Percentiles rank a stretch among this genome's conserved stretches.
phyloP scores from a whole-genome alignment of 2,329 filamentous ascomycete genomes.

The Aspergillus quadrilineatus region DNA sequence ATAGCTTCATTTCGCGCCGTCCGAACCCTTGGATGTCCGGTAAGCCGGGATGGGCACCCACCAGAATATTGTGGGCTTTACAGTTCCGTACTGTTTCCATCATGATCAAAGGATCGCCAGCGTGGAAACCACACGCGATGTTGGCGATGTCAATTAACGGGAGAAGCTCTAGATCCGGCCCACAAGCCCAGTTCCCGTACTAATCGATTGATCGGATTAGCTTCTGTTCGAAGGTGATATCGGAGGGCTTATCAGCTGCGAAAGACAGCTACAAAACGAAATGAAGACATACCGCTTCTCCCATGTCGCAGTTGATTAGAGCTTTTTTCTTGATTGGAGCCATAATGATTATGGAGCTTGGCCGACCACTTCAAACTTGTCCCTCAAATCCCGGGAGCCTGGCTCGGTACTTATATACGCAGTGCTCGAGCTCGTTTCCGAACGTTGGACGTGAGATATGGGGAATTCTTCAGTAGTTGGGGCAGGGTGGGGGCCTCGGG shows the following conservation, averaged over 20 bases:
- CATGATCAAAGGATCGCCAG: constrained; percentile 65
- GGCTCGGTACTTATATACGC: constrained; percentile 2
- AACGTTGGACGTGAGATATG: background rate
- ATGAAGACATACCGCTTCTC: constrained; percentile 10
- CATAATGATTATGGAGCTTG: constrained; percentile 4
- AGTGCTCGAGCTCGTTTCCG: background rate
- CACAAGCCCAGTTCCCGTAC: constrained; percentile 49
- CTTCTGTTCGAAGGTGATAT: background rate
- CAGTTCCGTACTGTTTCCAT: constrained; percentile 57
- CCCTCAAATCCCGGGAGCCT: background rate
- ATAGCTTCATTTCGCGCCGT: constrained; percentile 60
- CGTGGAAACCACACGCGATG: constrained; percentile 61
- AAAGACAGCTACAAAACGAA: background rate
- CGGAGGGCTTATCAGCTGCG: background rate
- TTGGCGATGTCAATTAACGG: constrained; percentile 63
- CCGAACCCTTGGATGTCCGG: constrained; percentile 67
- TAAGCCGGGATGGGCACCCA: constrained; percentile 64
- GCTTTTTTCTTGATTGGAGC: constrained; percentile 11
- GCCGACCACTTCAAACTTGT: background rate
- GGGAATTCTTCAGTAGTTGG: background rate
- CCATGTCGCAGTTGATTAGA: constrained; percentile 15
- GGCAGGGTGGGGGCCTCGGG: constrained; percentile 3
- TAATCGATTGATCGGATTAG: constrained; percentile 10
- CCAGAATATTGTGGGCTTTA: constrained; percentile 56
- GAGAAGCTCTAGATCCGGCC: constrained; percentile 61